Percentiles rank a stretch among this genome's conserved stretches.
Evolutionary conservation across 768 basidiomycete genomes (phyloP).

Genomic region (Leccinum imitatum): DNA sequence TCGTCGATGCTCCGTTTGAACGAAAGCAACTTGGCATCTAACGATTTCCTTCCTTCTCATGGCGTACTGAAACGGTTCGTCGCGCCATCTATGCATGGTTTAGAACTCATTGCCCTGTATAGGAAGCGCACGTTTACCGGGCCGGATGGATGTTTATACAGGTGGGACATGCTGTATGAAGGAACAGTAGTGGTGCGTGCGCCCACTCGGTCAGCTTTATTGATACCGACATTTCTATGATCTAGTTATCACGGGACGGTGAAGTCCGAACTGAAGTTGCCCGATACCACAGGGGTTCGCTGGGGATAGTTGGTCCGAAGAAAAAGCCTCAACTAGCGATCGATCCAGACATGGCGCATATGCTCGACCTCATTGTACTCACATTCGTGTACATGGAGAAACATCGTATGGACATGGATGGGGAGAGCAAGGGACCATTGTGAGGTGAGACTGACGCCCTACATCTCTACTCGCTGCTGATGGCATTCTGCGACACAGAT

Average conservation of each 20-base stretch:
- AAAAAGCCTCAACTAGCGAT: slow-evolving; percentile 21
- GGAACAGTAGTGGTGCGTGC: slow-evolving; percentile 22
- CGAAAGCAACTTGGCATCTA: slow-evolving; percentile 26
- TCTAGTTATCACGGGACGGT: slow-evolving; percentile 24
- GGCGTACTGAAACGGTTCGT: slow-evolving; percentile 27
- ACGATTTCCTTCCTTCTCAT: slow-evolving; percentile 23
- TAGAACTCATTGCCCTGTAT: neutral
- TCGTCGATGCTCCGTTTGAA: slow-evolving; percentile 32
- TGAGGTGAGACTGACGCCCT: neutral
- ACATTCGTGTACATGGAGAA: slow-evolving; percentile 37
- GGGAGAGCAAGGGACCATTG: slow-evolving; percentile 1
- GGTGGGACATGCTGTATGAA: slow-evolving; percentile 29
- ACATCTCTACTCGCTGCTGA: slow-evolving; percentile 2
- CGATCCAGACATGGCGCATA: slow-evolving; percentile 19
- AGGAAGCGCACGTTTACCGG: slow-evolving; percentile 35
- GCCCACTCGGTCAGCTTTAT: neutral
- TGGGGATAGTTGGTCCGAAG: slow-evolving; percentile 22
- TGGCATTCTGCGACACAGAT: neutral
- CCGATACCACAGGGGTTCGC: slow-evolving; percentile 19
- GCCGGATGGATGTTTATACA: slow-evolving; percentile 34
- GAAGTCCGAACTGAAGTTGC: slow-evolving; percentile 14
- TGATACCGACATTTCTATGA: neutral
- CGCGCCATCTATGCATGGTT: neutral
- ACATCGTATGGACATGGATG: slow-evolving; percentile 27
- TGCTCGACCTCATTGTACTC: slow-evolving; percentile 29